Conservation (phyloP, 2,329 filamentous ascomycete species). For the Beauveria sp. region DNA sequence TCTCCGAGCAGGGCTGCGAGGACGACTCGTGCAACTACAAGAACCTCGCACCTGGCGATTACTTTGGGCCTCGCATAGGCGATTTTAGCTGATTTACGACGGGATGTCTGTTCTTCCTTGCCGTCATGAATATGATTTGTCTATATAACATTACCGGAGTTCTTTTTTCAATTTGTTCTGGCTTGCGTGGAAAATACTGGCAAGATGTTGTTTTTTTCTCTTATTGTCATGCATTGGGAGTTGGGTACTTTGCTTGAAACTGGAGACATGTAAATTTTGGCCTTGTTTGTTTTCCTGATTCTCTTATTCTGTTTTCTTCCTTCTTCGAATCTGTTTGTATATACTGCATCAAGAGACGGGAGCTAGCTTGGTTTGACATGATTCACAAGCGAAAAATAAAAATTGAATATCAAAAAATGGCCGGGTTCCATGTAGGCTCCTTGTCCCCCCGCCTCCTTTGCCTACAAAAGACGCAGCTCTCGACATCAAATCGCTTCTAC, state of each 20-base stretch:
- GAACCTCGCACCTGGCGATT: constrained; percentile 26
- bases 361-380: too few species aligned
- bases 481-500: too few species aligned
- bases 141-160: constrained; percentile 3
- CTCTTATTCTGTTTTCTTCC: too few species aligned
- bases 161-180: not conserved
- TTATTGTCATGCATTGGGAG: not conserved
- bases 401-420: too few species aligned
- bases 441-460: too few species aligned
- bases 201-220: not conserved
- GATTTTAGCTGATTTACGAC: constrained; percentile 24
- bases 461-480: too few species aligned
- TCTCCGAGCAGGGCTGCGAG: constrained; percentile 34
- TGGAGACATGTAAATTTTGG: not conserved
- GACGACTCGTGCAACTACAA: constrained; percentile 30
- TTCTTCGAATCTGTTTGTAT: too few species aligned
- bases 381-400: too few species aligned
- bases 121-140: not conserved
- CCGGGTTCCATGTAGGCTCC: too few species aligned
- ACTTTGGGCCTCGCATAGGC: constrained; percentile 33
- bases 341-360: too few species aligned
- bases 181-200: not conserved
- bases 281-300: too few species aligned
- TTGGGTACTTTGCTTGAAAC: not conserved
- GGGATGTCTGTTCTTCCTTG: constrained; percentile 6